Base-by-base conservation (phyloP, 116 monocot genomes). In the Cymodocea nodosa region DNA sequence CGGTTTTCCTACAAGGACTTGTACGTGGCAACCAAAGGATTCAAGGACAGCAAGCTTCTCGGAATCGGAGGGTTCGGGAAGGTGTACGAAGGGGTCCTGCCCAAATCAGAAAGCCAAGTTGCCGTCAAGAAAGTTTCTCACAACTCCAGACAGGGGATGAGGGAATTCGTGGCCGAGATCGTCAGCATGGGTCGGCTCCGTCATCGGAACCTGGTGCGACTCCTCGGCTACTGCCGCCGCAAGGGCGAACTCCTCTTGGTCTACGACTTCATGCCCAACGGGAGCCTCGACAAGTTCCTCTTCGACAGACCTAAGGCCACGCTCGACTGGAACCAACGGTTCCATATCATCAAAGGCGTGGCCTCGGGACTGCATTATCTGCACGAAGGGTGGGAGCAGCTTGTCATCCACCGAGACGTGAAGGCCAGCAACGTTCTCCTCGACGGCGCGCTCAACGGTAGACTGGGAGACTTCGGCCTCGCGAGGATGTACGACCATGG, bases 211-310 rank as follows among this genome's bases (percentile, higher is more conserved):
- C 25, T 85, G 15, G 85, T 85, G 6, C 81, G 76, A 62, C 79
- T 81, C 54, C 73, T 76, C n/a, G 85, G 85, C 0, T 81, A 85
- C 63, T 79, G 82, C 73, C 55, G 82, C 34, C 73, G 79, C 4
- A 67, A 68, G 51, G 36, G 70, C 4, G 84, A 81, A 23, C 75
- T 81, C 6, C 62, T 77, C 5, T 50, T 77, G 44, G 72, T 77
- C 18, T 77, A 77, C 48, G 72, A 72, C 15, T 72, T 48, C 62
- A 77, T 72, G 77, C 77, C 66, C 24, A 72, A 80, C 23, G 80
- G 80, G 13, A 84, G 80, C 66, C 74, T 84, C 4, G 80, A 78
- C 65, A 80, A 65, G 56, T 56, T 17, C 52, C 44, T 84, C 51
- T 73, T 71, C 52, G 65, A 36, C 36, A 62, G 36, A 3, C 34